Base-by-base conservation (phyloP, 1,139 yeast species). In the Taphrina flavorubra region DNA sequence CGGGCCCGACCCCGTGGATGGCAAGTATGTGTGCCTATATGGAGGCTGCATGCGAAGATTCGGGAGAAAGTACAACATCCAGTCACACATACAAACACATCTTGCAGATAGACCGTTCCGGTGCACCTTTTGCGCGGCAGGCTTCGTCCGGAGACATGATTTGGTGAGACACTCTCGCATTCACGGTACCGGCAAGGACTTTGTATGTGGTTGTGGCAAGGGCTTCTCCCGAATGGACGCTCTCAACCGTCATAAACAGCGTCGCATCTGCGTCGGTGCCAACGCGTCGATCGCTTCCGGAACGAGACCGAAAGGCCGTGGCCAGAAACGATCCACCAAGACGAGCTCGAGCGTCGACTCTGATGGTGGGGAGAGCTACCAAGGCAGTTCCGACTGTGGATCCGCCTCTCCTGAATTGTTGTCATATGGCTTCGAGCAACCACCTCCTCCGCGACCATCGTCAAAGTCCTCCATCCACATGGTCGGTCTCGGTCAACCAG, bases 21-120 rank as follows among this genome's bases (percentile, higher is more conserved):
- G 81, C 13, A 75, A 80, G 42, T 95, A 85, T 78, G 83, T 87
- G 51, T 95, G 99, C 78, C 82, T 85, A 70, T 94, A 83, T 78
- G 86, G 89, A 36, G 84, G 85, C 68, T 95, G 99, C 79, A 89
- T 90, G 18, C 92, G 95, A 78, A 81, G 84, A 69, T 94, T 95
- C 79, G 87, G 92, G 10, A 83, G 99, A 75, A 82, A 97, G 64
- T 95, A 95, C 79, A 95, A 95, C 76, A 92, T 91, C n/a, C 83
- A 98, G 71, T 91, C 97, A 0, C 99, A 95, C 77, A 92, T 95
- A 69, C 99, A 95, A 77, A 95, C 99, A 0, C 99, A 95, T 81
- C 80, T 95, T 67, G 88, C 95, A 77, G 99, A 95, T 78, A 82
- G 98, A 69, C 99, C 99, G 5, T 87, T 89, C 75, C 71, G 77